Conservation (phyloP, 257 asterid genomes). For the Voacanga thouarsii region DNA sequence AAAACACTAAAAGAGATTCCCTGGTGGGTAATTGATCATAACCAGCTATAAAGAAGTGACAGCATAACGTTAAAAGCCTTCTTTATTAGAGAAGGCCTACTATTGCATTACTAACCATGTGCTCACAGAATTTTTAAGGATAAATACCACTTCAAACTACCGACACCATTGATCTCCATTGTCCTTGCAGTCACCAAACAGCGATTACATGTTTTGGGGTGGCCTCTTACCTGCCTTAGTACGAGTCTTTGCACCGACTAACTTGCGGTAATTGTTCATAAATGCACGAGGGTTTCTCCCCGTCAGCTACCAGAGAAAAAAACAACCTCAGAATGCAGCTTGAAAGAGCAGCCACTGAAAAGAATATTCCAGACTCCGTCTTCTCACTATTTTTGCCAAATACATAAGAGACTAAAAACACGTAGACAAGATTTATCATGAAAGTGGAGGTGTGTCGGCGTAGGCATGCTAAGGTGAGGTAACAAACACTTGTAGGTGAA, state of each 20-base stretch:
- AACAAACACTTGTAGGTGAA: not conserved
- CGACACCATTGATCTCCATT: not conserved
- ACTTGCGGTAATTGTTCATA: no score
- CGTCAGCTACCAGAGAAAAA: not conserved
- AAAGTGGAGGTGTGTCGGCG: slow-evolving; percentile 1
- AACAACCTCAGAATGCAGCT: not conserved
- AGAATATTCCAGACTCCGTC: not conserved
- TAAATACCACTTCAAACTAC: not conserved
- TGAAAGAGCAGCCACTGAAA: no score
- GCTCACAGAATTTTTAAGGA: not conserved
- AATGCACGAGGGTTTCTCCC: no score
- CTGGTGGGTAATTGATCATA: not conserved
- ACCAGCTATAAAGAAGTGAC: not conserved
- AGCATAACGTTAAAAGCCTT: not conserved
- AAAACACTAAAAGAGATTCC: not conserved
- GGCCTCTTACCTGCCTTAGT: no score
- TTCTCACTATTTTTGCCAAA: not conserved
- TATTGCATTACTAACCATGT: not conserved
- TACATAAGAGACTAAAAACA: no score
- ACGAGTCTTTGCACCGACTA: no score
- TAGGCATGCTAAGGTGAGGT: not conserved
- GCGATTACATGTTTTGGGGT: no score
- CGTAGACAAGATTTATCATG: no score
- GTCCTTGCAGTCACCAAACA: not conserved
- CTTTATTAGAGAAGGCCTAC: not conserved